Conservation (phyloP, 2,329 filamentous ascomycete genomes). For the Xylaria digitata region DNA sequence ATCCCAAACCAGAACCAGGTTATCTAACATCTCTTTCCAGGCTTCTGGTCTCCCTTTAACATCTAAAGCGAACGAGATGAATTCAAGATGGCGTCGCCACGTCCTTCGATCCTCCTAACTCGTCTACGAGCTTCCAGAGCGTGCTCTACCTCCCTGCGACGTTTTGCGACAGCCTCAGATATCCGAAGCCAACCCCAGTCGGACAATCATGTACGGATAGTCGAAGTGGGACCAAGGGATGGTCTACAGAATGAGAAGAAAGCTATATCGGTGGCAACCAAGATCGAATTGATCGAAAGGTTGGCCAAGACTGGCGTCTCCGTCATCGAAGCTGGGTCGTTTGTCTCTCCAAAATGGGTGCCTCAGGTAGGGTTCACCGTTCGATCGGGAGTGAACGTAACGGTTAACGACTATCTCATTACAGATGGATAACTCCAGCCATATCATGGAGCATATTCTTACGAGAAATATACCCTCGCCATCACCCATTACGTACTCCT, state of each 20-base stretch:
- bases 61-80: constrained; percentile 41
- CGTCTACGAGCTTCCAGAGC: constrained; percentile 40
- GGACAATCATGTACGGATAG: constrained; percentile 58
- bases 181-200: constrained; percentile 40
- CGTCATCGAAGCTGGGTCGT: constrained; percentile 74
- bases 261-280: constrained; percentile 67
- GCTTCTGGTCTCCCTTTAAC: constrained; percentile 2
- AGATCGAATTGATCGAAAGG: constrained; percentile 70
- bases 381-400: not conserved
- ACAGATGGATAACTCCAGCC: constrained; percentile 82
- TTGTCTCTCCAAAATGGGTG: constrained; percentile 74
- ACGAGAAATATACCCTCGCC: constrained; percentile 65
- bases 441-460: constrained; percentile 77
- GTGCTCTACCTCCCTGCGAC: constrained; percentile 36
- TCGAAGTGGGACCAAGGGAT: constrained; percentile 76
- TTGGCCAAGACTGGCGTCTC: constrained; percentile 67
- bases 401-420: constrained; percentile 32
- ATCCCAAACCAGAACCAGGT: not conserved
- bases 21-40: not conserved
- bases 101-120: constrained; percentile 47
- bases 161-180: constrained; percentile 50
- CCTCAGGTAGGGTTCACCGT: constrained; percentile 64
- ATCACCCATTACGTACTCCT: constrained; percentile 76
- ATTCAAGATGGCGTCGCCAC: constrained; percentile 48
- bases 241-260: constrained; percentile 76